These are phyloP conservation scores for Magnusiomyces paraingens DNA, from an alignment of 1,139 yeast species.

Conservation along the genomic window DNA sequence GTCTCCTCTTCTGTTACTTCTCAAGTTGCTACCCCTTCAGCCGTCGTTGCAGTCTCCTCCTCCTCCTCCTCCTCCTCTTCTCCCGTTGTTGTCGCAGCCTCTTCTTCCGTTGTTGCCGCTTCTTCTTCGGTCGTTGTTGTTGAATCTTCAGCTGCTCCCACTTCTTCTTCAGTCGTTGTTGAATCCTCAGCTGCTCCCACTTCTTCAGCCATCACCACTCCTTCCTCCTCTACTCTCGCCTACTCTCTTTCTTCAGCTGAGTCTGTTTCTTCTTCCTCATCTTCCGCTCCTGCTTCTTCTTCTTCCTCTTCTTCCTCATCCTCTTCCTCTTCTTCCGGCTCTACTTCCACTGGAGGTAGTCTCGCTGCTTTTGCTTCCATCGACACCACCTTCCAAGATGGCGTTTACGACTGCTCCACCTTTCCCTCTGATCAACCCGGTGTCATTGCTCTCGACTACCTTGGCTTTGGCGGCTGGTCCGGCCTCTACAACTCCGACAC, in stretches of 20 bases:
- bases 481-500: slow-evolving; percentile 57
- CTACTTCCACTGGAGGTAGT: slow-evolving; percentile 26
- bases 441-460: slow-evolving; percentile 76
- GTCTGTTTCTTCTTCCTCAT: slow-evolving; percentile 22
- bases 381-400: slow-evolving; percentile 64
- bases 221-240: slow-evolving; percentile 22
- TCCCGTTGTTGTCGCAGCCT: slow-evolving; percentile 18
- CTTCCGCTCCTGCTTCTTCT: slow-evolving; percentile 27
- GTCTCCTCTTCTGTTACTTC: no score
- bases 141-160: slow-evolving; percentile 26
- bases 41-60: slow-evolving; percentile 7
- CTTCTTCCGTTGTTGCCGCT: slow-evolving; percentile 30
- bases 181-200: slow-evolving; percentile 25
- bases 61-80: slow-evolving; percentile 21
- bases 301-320: slow-evolving; percentile 22
- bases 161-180: slow-evolving; percentile 25
- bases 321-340: slow-evolving; percentile 31
- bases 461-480: slow-evolving; percentile 88
- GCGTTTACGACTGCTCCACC: slow-evolving; percentile 61
- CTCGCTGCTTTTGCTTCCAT: slow-evolving; percentile 50
- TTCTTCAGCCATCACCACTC: slow-evolving; percentile 23
- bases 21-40: no score
- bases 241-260: slow-evolving; percentile 22
- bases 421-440: slow-evolving; percentile 86
- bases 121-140: slow-evolving; percentile 30